A percentile compares a stretch with the other conserved stretches of the same genome.
phyloP scores from a whole-genome alignment of 108 stramenopile genomes.

The Cyclotella choctawhatcheeana region DNA sequence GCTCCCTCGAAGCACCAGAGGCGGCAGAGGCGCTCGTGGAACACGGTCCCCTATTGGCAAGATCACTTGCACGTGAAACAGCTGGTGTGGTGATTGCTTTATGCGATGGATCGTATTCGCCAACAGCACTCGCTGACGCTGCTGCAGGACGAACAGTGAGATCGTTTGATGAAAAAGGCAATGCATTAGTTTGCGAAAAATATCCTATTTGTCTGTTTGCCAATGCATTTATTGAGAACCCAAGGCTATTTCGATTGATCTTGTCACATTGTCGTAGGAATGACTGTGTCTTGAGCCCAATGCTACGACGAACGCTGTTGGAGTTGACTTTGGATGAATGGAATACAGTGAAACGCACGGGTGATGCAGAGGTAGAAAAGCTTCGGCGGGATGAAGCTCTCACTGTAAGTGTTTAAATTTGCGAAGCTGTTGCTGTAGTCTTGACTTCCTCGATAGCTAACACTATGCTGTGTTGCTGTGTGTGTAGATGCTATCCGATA shows the following conservation, averaged over 20 bases:
- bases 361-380: conserved; percentile 76
- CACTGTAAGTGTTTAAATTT: conserved; percentile 44
- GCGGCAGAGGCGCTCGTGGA: conserved; percentile 73
- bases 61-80: conserved; percentile 76
- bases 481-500: conserved; percentile 53
- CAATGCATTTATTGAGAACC: conserved; percentile 80
- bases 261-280: conserved; percentile 83
- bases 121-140: conserved; percentile 60
- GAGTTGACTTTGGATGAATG: conserved; percentile 88
- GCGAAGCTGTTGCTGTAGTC: too few relatives aligned
- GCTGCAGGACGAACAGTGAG: conserved; percentile 40
- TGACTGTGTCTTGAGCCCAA: conserved; percentile 73
- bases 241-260: conserved; percentile 82
- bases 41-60: conserved; percentile 75
- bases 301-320: conserved; percentile 73
- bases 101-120: conserved; percentile 85
- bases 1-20: conserved; percentile 78
- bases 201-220: conserved; percentile 86
- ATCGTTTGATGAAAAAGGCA: conserved; percentile 21
- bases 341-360: conserved; percentile 75
- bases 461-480: conserved; percentile 7
- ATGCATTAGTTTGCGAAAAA: conserved; percentile 49
- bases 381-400: conserved; percentile 78
- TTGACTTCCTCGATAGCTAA: not conserved
- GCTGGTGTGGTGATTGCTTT: conserved; percentile 84